Percentiles rank a stretch among this genome's conserved stretches.
Evolutionary conservation across 345 rosid species (phyloP).

Genomic region (Aurinia saxatilis): DNA sequence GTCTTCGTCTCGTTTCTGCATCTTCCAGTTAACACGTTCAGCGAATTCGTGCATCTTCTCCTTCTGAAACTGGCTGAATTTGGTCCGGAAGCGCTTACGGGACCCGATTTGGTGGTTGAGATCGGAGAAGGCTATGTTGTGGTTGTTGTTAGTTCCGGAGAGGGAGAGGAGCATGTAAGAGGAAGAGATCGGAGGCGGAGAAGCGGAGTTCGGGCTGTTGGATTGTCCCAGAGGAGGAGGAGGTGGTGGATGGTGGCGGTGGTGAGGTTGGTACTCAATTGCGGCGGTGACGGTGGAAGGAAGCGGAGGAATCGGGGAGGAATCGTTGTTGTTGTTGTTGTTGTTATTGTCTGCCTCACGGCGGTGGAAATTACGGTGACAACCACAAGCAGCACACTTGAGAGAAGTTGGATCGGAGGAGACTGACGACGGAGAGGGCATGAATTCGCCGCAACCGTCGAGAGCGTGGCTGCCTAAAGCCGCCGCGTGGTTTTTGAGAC

Average conservation of each 20-base stretch:
- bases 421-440: slow-evolving; percentile 58
- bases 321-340: slow-evolving; percentile 27
- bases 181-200: slow-evolving; percentile 65
- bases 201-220: slow-evolving; percentile 63
- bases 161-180: slow-evolving; percentile 77
- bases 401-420: slow-evolving; percentile 60
- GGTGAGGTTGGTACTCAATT: slow-evolving; percentile 56
- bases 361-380: slow-evolving; percentile 90
- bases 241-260: slow-evolving; percentile 66
- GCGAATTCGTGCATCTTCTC: slow-evolving; percentile 73
- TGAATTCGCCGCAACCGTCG: slow-evolving; percentile 87
- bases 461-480: slow-evolving; percentile 61
- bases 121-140: slow-evolving; percentile 24
- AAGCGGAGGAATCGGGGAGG: background rate
- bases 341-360: slow-evolving; percentile 48
- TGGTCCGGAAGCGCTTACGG: slow-evolving; percentile 62
- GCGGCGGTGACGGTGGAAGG: slow-evolving; percentile 27
- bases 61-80: slow-evolving; percentile 63
- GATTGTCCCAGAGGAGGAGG: background rate
- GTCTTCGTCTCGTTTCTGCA: slow-evolving; percentile 91
- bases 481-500: slow-evolving; percentile 83
- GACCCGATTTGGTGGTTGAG: slow-evolving; percentile 24
- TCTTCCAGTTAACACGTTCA: slow-evolving; percentile 76
- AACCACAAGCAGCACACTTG: slow-evolving; percentile 81
- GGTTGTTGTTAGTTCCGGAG: slow-evolving; percentile 36